Base-by-base conservation (phyloP, 2,329 filamentous ascomycete species). In the Ophiocordyceps australis region DNA sequence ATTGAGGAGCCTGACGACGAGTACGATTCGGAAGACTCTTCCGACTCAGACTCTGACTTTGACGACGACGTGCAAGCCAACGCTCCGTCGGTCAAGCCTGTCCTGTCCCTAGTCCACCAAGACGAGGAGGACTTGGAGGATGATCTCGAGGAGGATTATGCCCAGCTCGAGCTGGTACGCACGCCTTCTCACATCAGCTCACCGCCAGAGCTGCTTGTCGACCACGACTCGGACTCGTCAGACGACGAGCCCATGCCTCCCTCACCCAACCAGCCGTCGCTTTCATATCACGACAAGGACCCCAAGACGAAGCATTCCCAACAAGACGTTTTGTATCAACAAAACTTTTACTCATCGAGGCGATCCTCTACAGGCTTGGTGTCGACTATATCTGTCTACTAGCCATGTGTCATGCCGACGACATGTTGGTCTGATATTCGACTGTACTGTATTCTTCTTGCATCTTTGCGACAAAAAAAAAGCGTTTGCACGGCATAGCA, bases 181-280 rank as follows among this genome's bases (percentile, higher is more conserved):
- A 75, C 73, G 33, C 59, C 59, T 15, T 82, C 75, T 5, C 74
- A 74, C 52, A 57, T 59, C 41, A 65, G 51, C 40, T 68, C 71
- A 27, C 65, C 76, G 27, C 77, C 77, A 7, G 76, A 80, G 46
- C n/a, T n/a, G n/a, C 67, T 82, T 30, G 62, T 73, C 38, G 74
- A 82, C 48, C 67, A 65, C 32, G 65, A 71, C 36, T 59, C 69
- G 34, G 76, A 82, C 43, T 74, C 74, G 34, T 72, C 68, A 3
- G 74, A 70, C 30, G 76, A 82, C 39, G 77, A 83, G 50, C 73
- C 79, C 37, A 69, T 80, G 68, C 78, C 78, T 7, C 74, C 74
- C 13, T 79, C 74, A 32, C 75, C 75, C 20, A 65, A 68, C 22
- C 55, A 59, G 14, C 47, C 62, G 16, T 47, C 61, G 19, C 52